Conservation (phyloP, 352 stramenopile species). For the Halophytophthora polymorphica region DNA sequence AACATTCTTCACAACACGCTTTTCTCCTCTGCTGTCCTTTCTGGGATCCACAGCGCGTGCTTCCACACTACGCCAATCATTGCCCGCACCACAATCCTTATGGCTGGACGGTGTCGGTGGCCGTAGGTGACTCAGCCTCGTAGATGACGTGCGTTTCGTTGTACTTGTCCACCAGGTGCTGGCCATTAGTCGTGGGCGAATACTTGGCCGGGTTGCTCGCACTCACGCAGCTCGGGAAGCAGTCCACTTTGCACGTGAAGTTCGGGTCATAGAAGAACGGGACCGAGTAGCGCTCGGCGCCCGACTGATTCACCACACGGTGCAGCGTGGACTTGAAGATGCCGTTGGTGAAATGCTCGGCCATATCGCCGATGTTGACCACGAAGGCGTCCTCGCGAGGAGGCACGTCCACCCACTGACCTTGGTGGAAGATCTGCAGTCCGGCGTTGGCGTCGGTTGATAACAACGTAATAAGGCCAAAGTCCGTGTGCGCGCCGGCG, state of each 20-base stretch:
- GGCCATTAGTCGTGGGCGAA: constrained; percentile 61
- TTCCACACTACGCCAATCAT: too few relatives aligned
- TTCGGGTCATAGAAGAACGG: constrained; percentile 67
- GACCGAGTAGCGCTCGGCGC: constrained; percentile 33
- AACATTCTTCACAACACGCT: too few relatives aligned
- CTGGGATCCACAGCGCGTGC: too few relatives aligned
- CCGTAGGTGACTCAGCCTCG: constrained; percentile 10
- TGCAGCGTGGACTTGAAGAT: constrained; percentile 49
- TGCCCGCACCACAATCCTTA: too few relatives aligned
- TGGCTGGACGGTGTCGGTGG: not conserved
- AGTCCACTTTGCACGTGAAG: constrained; percentile 55
- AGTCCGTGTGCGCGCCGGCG: constrained; percentile 63
- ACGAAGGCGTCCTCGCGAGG: constrained; percentile 42
- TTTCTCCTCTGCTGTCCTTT: too few relatives aligned
- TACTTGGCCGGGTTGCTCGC: constrained; percentile 53
- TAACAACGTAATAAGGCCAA: constrained; percentile 40
- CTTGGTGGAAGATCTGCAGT: constrained; percentile 43
- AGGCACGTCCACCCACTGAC: constrained; percentile 42
- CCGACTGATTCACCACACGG: constrained; percentile 36
- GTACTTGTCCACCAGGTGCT: constrained; percentile 78
- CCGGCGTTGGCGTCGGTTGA: constrained; percentile 47
- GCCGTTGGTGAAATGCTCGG: constrained; percentile 60
- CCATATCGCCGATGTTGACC: constrained; percentile 66
- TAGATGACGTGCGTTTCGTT: constrained; percentile 61
- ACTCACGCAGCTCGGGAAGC: constrained; percentile 57